Base-by-base conservation (phyloP, 352 stramenopile species). In the Phytophthora agathidicida region DNA sequence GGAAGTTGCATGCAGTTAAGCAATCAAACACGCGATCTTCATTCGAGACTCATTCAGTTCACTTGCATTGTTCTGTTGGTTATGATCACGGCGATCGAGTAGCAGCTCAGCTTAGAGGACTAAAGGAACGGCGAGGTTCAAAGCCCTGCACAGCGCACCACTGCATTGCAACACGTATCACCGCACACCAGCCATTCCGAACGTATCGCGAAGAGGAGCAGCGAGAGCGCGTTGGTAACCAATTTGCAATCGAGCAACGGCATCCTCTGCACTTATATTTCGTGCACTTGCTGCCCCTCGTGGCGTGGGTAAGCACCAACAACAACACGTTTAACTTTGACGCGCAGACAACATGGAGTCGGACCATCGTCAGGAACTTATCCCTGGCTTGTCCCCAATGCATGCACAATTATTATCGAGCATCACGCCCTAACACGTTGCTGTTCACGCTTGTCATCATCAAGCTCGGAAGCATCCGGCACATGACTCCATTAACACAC, bases 1-100 rank as follows among this genome's bases (percentile, higher is more conserved):
- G 67, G 67, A 66, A 75, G 61, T 75, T 75, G 67, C 57, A 72
- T 43, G 41, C 56, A 58, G 22, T 52, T 63, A 68, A 60, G 16
- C 33, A 55, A 52, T 46, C 44, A 57, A 68, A 65, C 49, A 62
- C 46, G 59, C 44, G 53, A 67, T 60, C 33, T 65, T 63, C 35
- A 65, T 57, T 56, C 33, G 47, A 57, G 28, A 35, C 45, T n/a
- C n/a, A n/a, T n/a, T n/a, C n/a, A 32, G 26, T 26, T 23, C 17
- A 47, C 33, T 11, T n/a, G 4, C 20, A 35, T 28, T 43, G 9
- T n/a, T 36, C 19, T 9, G 41, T 16, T 7, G 14, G 3, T 7
- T 16, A 14, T 49, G 26, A 27, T 47, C 39, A 47, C 32, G 5
- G 33, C 31, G 20, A 22, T n/a, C 6, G 20, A 41, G 14, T 24